Conservation (phyloP, 257 asterid genomes). For the Eucommia ulmoides region DNA sequence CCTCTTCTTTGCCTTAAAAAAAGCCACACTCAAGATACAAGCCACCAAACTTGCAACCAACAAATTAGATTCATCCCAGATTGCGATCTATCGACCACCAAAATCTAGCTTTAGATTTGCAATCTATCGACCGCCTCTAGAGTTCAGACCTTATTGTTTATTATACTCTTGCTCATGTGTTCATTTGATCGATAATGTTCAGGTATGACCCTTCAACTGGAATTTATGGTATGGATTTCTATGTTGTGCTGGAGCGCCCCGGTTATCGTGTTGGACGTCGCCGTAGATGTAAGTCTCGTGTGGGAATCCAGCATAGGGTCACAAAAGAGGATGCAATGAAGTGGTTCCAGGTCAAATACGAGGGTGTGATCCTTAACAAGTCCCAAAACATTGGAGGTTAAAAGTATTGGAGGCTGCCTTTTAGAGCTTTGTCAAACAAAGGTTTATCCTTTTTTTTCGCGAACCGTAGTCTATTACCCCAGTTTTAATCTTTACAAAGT, state of each 20-base stretch:
- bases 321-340: slow-evolving; percentile 73
- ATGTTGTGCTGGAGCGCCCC: slow-evolving; percentile 52
- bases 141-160: too few relatives aligned
- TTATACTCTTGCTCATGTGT: too few relatives aligned
- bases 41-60: too few relatives aligned
- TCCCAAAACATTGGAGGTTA: slow-evolving; percentile 9
- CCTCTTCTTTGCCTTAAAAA: too few relatives aligned
- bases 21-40: too few relatives aligned
- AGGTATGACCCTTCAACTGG: slow-evolving; percentile 84
- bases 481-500: too few relatives aligned
- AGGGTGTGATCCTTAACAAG: slow-evolving; percentile 73
- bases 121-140: too few relatives aligned
- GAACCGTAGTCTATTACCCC: background rate
- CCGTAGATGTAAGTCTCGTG: slow-evolving; percentile 71
- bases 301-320: slow-evolving; percentile 75
- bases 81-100: too few relatives aligned
- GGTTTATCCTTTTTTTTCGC: background rate
- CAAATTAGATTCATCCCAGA: too few relatives aligned
- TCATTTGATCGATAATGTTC: background rate
- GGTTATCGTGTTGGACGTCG: slow-evolving; percentile 76
- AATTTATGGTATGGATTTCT: slow-evolving; percentile 82
- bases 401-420: background rate
- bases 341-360: slow-evolving; percentile 77
- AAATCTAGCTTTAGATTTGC: too few relatives aligned
- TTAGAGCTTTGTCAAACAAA: background rate